These are phyloP conservation scores for Grosmannia huntii DNA, from an alignment of 2,329 filamentous ascomycete species.

Conservation along the genomic window DNA sequence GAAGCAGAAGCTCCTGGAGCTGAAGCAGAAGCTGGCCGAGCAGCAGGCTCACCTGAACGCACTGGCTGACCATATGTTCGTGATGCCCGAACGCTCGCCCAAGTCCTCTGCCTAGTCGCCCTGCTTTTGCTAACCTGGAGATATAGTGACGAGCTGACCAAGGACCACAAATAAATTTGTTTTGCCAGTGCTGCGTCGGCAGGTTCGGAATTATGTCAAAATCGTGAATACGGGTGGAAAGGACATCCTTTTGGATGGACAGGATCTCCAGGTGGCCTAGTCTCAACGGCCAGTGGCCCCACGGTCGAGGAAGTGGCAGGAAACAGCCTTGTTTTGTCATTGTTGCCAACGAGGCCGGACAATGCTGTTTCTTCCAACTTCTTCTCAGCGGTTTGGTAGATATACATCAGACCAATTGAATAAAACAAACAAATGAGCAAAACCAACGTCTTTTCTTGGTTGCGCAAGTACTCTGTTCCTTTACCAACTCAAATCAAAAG, in stretches of 20 bases:
- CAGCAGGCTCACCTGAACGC: constrained; percentile 77
- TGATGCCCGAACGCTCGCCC: constrained; percentile 8
- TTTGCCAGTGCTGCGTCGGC: neutral
- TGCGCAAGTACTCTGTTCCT: neutral
- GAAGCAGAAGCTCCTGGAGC: constrained; percentile 72
- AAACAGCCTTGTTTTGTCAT: neutral
- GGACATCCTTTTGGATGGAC: neutral
- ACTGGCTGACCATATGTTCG: constrained; percentile 77
- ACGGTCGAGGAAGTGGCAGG: neutral
- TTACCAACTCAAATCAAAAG: neutral
- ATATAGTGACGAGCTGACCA: constrained; percentile 62
- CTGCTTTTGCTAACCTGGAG: neutral
- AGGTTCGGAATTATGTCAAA: neutral
- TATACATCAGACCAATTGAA: neutral
- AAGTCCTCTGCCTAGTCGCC: neutral
- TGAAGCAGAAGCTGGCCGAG: constrained; percentile 60
- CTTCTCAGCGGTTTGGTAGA: neutral
- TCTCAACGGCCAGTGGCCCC: neutral
- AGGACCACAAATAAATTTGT: constrained; percentile 44
- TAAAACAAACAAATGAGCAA: neutral
- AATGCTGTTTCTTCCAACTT: neutral
- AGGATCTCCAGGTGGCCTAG: neutral
- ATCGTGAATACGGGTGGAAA: neutral
- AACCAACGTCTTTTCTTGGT: neutral
- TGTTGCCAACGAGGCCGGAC: too few relatives aligned